Evolutionary conservation across 177 flowering plant genomes (phyloP), one percentile per base, ranked within the genome.

Genomic region (Telopea speciosissima): DNA sequence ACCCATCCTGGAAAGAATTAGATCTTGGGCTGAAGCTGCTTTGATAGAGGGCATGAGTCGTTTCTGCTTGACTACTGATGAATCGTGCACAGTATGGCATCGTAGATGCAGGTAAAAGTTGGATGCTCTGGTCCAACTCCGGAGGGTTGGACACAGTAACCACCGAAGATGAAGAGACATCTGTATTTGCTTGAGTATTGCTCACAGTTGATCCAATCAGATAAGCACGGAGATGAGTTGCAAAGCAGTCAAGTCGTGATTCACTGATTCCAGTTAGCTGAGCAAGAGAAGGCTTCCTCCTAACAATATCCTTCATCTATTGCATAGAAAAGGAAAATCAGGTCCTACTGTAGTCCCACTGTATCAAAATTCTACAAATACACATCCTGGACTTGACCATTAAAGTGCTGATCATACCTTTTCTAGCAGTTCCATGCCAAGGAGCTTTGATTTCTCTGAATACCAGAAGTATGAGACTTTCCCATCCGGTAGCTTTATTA

Each of bases 251-350:
- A 25, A 95, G 94, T 1, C 98, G 94, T 44, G 88, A 79, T 72
- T 90, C 88, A 66, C 89, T 78, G 63, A 95, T 93, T 71, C 99
- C 98, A 69, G 94, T 95, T 74, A 95, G 81, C 73, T 87, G 87
- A 71, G 93, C 82, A 40, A 95, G 77, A 67, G 98, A 85, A 1
- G 96, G 97, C 73, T 81, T 90, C 77, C 73, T 82, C 65, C 36
- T 28, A 58, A 91, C 83, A 54, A 93, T 79, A 84, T 91, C 94
- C 78, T 85, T 90, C 94, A 95, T 89, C 99, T 95, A 64, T 31
- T 56, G 24, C 12, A 26, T 36, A 33, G n/a, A 64, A 54, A 33
- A 25, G 8, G 68, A 52, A 12, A 62, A 68, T 2, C n/a, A 66
- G 64, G 42, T 24, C 44, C 24, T 42, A 25, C 10, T 17, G n/a